Percentiles rank a stretch among this genome's conserved stretches.
Conservation (phyloP, 352 stramenopile genomes). For the Phytophthora parvispora region DNA sequence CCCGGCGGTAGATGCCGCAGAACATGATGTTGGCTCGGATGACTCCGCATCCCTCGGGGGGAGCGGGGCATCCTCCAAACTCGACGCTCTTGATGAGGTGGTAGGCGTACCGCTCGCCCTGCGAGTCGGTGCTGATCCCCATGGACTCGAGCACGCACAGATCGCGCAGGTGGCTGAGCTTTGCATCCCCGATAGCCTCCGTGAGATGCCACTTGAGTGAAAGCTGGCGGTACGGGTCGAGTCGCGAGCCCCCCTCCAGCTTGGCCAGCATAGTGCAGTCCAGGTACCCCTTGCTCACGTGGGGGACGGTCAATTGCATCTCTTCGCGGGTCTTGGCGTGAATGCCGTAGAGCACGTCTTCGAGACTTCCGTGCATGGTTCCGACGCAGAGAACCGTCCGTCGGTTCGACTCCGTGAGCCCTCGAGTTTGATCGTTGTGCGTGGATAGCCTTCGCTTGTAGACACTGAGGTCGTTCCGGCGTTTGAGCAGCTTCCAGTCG, state of each 20-base stretch:
- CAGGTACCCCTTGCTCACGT: conserved; percentile 46
- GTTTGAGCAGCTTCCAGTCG: conserved; percentile 48
- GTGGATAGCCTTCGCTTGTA: conserved; percentile 43
- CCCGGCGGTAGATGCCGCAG: conserved; percentile 68
- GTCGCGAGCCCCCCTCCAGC: conserved; percentile 45
- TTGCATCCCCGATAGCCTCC: conserved; percentile 32
- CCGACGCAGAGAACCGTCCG: conserved; percentile 62
- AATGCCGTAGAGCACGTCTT: conserved; percentile 62
- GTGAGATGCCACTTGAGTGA: conserved; percentile 61
- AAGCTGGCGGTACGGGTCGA: conserved; percentile 59
- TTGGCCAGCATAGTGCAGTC: conserved; percentile 55
- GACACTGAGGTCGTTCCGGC: conserved; percentile 44
- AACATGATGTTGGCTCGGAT: conserved; percentile 61
- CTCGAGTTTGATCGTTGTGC: not conserved
- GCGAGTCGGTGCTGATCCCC: conserved; percentile 41
- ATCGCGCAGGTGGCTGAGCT: conserved; percentile 56
- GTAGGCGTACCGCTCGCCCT: conserved; percentile 53
- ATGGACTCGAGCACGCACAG: conserved; percentile 62
- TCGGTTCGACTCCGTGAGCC: conserved; percentile 15
- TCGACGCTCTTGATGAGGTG: conserved; percentile 68
- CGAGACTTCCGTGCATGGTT: conserved; percentile 46
- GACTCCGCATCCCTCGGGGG: conserved; percentile 40
- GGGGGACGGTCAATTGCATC: conserved; percentile 50
- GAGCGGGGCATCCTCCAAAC: conserved; percentile 40
- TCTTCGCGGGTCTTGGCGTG: conserved; percentile 61